Evolutionary conservation across 1,284 basidiomycete genomes (phyloP), one percentile per base, ranked within the genome.

Genomic region (Pseudozyma hubeiensis): DNA sequence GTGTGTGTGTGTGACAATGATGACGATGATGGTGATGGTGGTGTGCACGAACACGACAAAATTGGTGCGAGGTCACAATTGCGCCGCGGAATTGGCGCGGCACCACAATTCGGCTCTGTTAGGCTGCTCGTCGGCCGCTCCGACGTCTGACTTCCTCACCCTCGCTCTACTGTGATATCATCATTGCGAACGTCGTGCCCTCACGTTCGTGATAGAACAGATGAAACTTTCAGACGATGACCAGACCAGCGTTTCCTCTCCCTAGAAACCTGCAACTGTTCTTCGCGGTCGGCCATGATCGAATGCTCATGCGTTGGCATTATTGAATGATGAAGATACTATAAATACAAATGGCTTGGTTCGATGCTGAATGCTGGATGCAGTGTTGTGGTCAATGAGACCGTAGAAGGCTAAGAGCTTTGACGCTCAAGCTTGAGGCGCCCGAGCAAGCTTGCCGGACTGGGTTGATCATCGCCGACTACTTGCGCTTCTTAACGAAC

Each of bases 401-500:
- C 14, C 35, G 9, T 37, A 41, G 19, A 51, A 19, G 44, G 37
- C 14, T 31, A 47, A 40, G 35, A 50, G 19, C 10, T 14, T n/a
- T 40, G 31, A 31, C 5, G 29, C 13, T 14, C 30, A 31, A 29
- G 43, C 19, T 29, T 24, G 19, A 41, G 7, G 40, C 11, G 40
- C 16, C 7, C 40, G n/a, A 41, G 5, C 40, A 13, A 41, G 40
- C 40, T 41, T 16, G 14, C 11, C 40, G 40, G 11, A 41, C 7
- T 1, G 40, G 40, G 11, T 7, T 29, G 43, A 24, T 4, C 13
- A 33, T 5, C 19, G 8, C 16, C 24, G 16, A 40, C 37, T 45
- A 74, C 40, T 55, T 60, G 33, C 72, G 66, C 60, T 70, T 75
- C 60, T 70, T 70, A 53, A 75, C 72, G 17, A 75, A 75, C 29